phyloP scores from a whole-genome alignment of 352 stramenopile species.

The Phytophthora agathidicida region DNA sequence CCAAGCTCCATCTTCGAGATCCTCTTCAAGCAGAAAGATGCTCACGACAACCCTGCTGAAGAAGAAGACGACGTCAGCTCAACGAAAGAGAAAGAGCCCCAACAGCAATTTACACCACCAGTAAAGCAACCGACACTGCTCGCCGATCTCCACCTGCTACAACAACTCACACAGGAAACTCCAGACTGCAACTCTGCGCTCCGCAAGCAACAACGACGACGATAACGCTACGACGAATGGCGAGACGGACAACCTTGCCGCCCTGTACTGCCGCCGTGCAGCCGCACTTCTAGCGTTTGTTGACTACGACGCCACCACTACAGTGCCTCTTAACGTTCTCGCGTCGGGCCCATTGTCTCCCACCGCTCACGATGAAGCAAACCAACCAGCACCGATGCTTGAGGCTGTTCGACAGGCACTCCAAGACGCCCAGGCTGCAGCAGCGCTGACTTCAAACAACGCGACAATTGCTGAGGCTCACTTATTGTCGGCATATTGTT shows the following conservation, averaged over 20 bases:
- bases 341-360: slow-evolving; percentile 10
- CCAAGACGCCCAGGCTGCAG: slow-evolving; percentile 43
- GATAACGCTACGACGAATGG: slow-evolving; percentile 8
- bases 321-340: slow-evolving; percentile 31
- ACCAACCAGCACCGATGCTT: slow-evolving; percentile 30
- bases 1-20: slow-evolving; percentile 31
- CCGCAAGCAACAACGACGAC: slow-evolving; percentile 29
- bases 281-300: slow-evolving; percentile 40
- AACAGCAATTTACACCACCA: slow-evolving; percentile 10
- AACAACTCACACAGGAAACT: slow-evolving; percentile 34
- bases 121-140: slow-evolving; percentile 34
- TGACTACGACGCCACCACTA: slow-evolving; percentile 44
- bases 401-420: slow-evolving; percentile 50
- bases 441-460: slow-evolving; percentile 25
- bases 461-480: slow-evolving; percentile 33
- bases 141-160: slow-evolving; percentile 29
- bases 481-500: slow-evolving; percentile 46
- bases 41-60: slow-evolving; percentile 4
- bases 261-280: slow-evolving; percentile 43
- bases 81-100: slow-evolving; percentile 8
- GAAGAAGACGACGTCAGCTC: slow-evolving; percentile 17
- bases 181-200: slow-evolving; percentile 13
- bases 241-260: slow-evolving; percentile 30
- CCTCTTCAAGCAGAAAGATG: slow-evolving; percentile 34
- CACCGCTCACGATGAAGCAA: slow-evolving; percentile 4